Percentiles rank a stretch among this genome's conserved stretches.
Conservation (phyloP, 2,329 filamentous ascomycete genomes). For the Arthrobotrys pseudoclavata region DNA sequence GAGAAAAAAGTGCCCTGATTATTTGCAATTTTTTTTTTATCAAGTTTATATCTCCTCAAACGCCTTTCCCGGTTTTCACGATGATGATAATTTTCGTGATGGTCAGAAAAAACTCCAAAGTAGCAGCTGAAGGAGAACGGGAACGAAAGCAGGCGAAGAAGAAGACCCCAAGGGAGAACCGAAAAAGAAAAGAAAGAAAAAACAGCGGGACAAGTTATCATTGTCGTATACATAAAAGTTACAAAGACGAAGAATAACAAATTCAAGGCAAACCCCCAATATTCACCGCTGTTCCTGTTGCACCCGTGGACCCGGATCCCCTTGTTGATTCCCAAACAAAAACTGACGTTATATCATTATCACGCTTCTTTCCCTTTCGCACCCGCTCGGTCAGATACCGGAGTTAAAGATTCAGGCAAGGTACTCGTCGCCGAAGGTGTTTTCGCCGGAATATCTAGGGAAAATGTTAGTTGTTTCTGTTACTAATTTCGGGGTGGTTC, state of each 20-base stretch:
- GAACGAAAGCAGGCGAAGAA: constrained; percentile 31
- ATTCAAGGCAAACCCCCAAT: constrained; percentile 32
- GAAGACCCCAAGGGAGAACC: constrained; percentile 6
- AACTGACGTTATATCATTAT: constrained; percentile 42
- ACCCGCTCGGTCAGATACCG: constrained; percentile 22
- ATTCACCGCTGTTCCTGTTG: constrained; percentile 46
- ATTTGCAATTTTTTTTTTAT: constrained; percentile 46
- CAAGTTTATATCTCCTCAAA: constrained; percentile 54
- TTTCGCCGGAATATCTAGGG: constrained; percentile 91
- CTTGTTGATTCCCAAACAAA: constrained; percentile 32
- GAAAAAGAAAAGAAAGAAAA: constrained; percentile 8
- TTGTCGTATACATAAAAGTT: constrained; percentile 54
- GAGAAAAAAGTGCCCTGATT: constrained; percentile 18
- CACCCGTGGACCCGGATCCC: constrained; percentile 27
- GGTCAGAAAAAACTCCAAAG: constrained; percentile 51
- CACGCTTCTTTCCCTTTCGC: constrained; percentile 25
- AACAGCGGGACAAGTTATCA: constrained; percentile 33
- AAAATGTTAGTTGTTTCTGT: constrained; percentile 62
- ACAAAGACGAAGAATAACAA: constrained; percentile 34
- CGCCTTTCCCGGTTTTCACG: constrained; percentile 54
- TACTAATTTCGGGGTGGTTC: constrained; percentile 13
- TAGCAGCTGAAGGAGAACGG: constrained; percentile 44
- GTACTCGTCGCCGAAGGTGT: constrained; percentile 81
- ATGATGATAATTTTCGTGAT: constrained; percentile 36
- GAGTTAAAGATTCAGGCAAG: constrained; percentile 62